A percentile compares a stretch with the other conserved stretches of the same genome.
These are phyloP conservation scores for Mrakiaceae sp. DNA, from an alignment of 1,284 basidiomycete species.

Conservation along the genomic window DNA sequence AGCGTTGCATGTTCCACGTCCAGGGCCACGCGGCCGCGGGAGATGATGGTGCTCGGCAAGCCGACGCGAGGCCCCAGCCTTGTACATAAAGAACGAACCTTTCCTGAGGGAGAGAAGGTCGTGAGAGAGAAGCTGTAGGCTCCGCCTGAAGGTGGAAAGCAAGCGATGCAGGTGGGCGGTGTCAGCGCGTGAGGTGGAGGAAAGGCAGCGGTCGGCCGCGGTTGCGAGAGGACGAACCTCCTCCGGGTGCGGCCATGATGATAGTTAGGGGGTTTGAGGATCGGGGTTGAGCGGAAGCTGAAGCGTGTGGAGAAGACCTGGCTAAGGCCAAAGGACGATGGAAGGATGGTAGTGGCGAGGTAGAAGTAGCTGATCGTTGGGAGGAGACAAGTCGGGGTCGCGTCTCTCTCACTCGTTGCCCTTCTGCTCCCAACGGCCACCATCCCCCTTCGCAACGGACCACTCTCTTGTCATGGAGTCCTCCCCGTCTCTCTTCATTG, in stretches of 20 bases:
- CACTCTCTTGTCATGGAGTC: neutral
- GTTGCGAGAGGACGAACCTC: conserved; percentile 20
- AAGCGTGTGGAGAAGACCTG: neutral
- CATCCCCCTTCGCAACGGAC: neutral
- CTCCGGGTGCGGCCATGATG: conserved; percentile 34
- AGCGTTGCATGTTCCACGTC: neutral
- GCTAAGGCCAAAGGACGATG: neutral
- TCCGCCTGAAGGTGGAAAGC: neutral
- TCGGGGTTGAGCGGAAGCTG: neutral
- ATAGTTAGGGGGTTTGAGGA: neutral
- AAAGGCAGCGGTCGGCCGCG: neutral
- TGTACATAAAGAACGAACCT: conserved; percentile 30
- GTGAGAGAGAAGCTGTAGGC: conserved; percentile 83
- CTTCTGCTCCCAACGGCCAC: neutral
- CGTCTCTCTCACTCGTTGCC: neutral
- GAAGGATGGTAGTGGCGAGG: neutral
- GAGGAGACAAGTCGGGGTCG: neutral
- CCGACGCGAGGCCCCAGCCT: neutral
- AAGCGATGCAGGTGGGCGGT: neutral
- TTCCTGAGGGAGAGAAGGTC: conserved; percentile 96
- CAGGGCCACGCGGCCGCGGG: neutral
- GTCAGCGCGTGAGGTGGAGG: neutral
- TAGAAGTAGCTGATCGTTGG: neutral
- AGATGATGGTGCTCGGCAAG: conserved; percentile 13
- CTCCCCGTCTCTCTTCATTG: neutral